Evolutionary conservation across 2,329 filamentous ascomycete genomes (phyloP), one percentile per base, ranked within the genome.

Genomic region (Taxawa tesnikishii): DNA sequence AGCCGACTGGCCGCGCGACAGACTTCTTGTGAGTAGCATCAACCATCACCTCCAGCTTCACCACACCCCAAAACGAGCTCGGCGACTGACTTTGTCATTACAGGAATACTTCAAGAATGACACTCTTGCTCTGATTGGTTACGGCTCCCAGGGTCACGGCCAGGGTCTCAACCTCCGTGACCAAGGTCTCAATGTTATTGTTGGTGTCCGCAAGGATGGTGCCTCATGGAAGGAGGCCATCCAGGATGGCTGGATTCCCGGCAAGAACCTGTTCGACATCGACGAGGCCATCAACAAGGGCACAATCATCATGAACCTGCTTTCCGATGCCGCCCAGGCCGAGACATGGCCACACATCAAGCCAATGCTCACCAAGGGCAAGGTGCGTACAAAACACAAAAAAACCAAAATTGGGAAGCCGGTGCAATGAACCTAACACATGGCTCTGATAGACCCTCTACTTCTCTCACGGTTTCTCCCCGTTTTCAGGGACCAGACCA

Each of bases 381-480:
- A 98, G 83, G 83, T 87, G 65, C 46, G 71, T 47, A 24, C 37
- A 39, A 19, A 27, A 15, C 15, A 21, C 4, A 8, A 28, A 15
- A 7, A 28, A 14, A 18, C 9, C 16, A 27, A 11, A 21, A 9
- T 10, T 14, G 8, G 19, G 9, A 21, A 21, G 17, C 23, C 12
- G n/a, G 11, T 26, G 18, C 24, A 7, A 12, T 8, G 5, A 19
- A 19, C 14, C 9, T 51, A 31, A 48, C 27, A 4, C 9, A 33
- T 19, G n/a, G n/a, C 6, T 15, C 6, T 10, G 4, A 5, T 44
- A 90, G 88, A 98, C 90, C 40, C 83, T 98, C 51, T 98, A 98
- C 81, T 98, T 98, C 77, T 96, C 90, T 50, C 90, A 98, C 77
- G 90, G 90, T 58, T 98, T 98, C 83, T 96, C 90, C 90, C 90